phyloP scores from a whole-genome alignment of 768 basidiomycete species.

The Tulasnella sp. region DNA sequence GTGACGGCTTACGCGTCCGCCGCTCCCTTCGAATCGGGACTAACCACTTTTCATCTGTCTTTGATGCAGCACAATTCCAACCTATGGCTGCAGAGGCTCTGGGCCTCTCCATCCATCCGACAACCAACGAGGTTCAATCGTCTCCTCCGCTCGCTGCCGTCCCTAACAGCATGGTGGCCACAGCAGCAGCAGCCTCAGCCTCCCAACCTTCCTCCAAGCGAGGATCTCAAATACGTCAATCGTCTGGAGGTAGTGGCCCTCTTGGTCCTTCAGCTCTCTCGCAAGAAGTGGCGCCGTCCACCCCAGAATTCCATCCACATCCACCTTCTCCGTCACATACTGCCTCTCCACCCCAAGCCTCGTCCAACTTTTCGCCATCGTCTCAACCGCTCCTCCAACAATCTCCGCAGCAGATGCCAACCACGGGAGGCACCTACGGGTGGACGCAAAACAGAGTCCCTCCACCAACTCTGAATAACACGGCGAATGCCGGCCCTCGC shows the following conservation, averaged over 20 bases:
- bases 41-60: conserved; percentile 6
- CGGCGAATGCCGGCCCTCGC: not conserved
- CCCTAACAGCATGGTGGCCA: not conserved
- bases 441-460: conserved; percentile 16
- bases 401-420: conserved; percentile 16
- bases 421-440: not conserved
- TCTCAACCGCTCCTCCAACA: conserved; percentile 14
- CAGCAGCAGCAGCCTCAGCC: conserved; percentile 8
- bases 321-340: conserved; percentile 25
- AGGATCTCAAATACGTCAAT: conserved; percentile 21
- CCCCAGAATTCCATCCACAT: conserved; percentile 12
- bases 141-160: conserved; percentile 20
- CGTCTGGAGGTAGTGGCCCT: not conserved
- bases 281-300: conserved; percentile 7
- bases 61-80: conserved; percentile 12
- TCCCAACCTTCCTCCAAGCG: conserved; percentile 1
- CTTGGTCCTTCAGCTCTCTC: not conserved
- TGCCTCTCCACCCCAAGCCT: conserved; percentile 16
- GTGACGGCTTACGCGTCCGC: conserved; percentile 7
- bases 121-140: conserved; percentile 4
- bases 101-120: conserved; percentile 23
- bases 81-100: conserved; percentile 20
- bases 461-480: not conserved
- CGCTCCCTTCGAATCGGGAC: not conserved
- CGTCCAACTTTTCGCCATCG: conserved; percentile 5